A percentile compares a stretch with the other conserved stretches of the same genome.
Evolutionary conservation across 2,329 filamentous ascomycete genomes (phyloP).

Genomic region (Aphanoascus verrucosus): DNA sequence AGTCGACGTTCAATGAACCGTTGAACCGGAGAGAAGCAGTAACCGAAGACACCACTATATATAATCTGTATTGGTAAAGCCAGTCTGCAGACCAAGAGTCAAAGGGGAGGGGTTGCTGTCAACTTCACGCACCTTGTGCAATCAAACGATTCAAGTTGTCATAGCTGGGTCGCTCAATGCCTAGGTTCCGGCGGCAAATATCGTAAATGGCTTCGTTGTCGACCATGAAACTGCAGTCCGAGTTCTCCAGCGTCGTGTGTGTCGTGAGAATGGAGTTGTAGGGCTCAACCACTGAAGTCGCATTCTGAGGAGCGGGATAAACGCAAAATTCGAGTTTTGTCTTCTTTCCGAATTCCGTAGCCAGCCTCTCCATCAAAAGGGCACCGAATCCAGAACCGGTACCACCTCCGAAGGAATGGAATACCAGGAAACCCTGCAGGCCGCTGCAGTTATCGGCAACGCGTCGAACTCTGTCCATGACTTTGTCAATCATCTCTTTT

Average conservation of each 20-base stretch:
- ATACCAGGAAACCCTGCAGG: slow-evolving; percentile 87
- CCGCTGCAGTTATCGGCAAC: slow-evolving; percentile 96
- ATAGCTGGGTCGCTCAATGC: slow-evolving; percentile 53
- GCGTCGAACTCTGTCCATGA: slow-evolving; percentile 93
- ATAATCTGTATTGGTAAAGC: slow-evolving; percentile 9
- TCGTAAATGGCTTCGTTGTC: slow-evolving; percentile 61
- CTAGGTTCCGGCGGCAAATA: slow-evolving; percentile 54
- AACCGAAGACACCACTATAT: slow-evolving; percentile 55
- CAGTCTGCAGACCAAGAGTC: not conserved
- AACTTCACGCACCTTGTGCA: slow-evolving; percentile 50
- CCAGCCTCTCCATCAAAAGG: slow-evolving; percentile 53
- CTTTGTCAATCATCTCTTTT: slow-evolving; percentile 97
- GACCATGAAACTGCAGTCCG: slow-evolving; percentile 58
- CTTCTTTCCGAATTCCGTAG: slow-evolving; percentile 57
- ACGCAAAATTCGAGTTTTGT: slow-evolving; percentile 57
- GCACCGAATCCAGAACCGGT: slow-evolving; percentile 58
- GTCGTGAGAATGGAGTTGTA: slow-evolving; percentile 50
- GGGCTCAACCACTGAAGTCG: slow-evolving; percentile 57
- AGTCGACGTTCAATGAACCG: slow-evolving; percentile 56
- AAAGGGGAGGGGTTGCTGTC: not conserved
- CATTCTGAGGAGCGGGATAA: slow-evolving; percentile 54
- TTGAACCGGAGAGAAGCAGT: slow-evolving; percentile 56
- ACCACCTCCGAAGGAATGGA: slow-evolving; percentile 59
- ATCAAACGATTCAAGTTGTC: slow-evolving; percentile 57
- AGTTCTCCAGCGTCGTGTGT: slow-evolving; percentile 56